Evolutionary conservation across 257 asterid genomes (phyloP), one percentile per base, ranked within the genome.

Genomic region (Solanum chiquidenum): DNA sequence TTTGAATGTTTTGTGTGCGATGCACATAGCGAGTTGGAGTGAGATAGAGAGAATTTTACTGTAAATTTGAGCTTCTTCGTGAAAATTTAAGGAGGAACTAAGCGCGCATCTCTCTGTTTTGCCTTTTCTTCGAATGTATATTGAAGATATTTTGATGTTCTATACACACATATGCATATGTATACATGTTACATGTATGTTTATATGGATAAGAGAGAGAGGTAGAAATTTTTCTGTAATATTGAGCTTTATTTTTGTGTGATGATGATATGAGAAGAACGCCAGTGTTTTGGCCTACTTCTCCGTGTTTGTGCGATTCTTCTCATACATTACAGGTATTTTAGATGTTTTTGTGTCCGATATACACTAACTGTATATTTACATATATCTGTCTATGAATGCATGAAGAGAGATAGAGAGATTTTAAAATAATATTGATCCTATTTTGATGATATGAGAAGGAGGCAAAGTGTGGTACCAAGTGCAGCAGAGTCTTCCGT

Each of bases 401-500:
- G 74, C 62, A 8, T 42, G 11, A 46, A 40, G 14, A 75, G 60
- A 77, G 64, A 42, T 7, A 8, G 68, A 2, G 85, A 82, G 44
- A 80, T 82, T 44, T 82, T 29, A 6, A 14, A 37, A 82, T 31
- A 49, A 29, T 31, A 18, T 75, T 84, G 42, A 12, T 4, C 6
- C 42, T 73, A 37, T 87, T 69, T 20, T 84, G 75, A 12, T 88
- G 86, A 58, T 75, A 87, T 83, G 79, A 84, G 83, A 82, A 97
- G 98, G 98, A 92, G 96, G 91, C 49, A 93, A 75, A 93, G 91
- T 72, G 89, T 55, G 25, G 90, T 84, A 85, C 86, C 92, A 11
- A 79, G 90, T 69, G 95, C 96, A 90, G 35, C 90, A 25, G 98
- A 95, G 89, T 83, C 96, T 64, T 93, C 95, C 11, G 83, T 91